These are phyloP conservation scores for Peronospora destructor DNA, from an alignment of 352 stramenopile genomes.

Conservation along the genomic window DNA sequence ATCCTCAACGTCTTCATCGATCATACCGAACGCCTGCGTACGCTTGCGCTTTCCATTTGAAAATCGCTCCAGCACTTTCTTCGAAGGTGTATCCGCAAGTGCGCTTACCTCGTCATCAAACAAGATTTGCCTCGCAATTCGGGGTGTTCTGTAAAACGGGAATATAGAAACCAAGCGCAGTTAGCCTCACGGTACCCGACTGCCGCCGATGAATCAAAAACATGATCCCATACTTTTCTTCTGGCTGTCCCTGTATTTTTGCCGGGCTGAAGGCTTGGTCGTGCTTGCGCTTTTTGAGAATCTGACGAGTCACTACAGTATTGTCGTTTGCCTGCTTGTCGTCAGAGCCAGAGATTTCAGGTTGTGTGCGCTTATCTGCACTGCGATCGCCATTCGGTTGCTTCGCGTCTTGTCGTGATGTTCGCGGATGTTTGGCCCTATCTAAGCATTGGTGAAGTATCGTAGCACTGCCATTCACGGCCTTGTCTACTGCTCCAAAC, in stretches of 20 bases:
- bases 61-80: slow-evolving; percentile 2
- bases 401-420: slow-evolving; percentile 1
- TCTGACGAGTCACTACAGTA: slow-evolving; percentile 5
- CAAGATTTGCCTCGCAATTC: slow-evolving; percentile 28
- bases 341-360: slow-evolving; percentile 26
- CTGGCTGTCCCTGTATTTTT: slow-evolving; percentile 8
- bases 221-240: slow-evolving; percentile 23
- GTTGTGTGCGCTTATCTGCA: slow-evolving; percentile 29
- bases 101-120: slow-evolving; percentile 25
- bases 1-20: slow-evolving; percentile 31
- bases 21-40: slow-evolving; percentile 23
- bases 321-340: slow-evolving; percentile 9
- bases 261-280: slow-evolving; percentile 19
- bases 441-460: slow-evolving; percentile 3
- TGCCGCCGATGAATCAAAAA: not conserved
- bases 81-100: slow-evolving; percentile 10
- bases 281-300: slow-evolving; percentile 18
- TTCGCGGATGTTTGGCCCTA: slow-evolving; percentile 12
- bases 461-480: slow-evolving; percentile 1
- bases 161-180: slow-evolving; percentile 1
- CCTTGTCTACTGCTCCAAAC: slow-evolving; percentile 16
- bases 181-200: slow-evolving; percentile 7
- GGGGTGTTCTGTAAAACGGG: slow-evolving; percentile 22
- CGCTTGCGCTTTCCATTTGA: slow-evolving; percentile 24
- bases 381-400: slow-evolving; percentile 1